Evolutionary conservation across 495 filamentous ascomycete genomes (phyloP).

Genomic region (Lasiosphaeria ovina): DNA sequence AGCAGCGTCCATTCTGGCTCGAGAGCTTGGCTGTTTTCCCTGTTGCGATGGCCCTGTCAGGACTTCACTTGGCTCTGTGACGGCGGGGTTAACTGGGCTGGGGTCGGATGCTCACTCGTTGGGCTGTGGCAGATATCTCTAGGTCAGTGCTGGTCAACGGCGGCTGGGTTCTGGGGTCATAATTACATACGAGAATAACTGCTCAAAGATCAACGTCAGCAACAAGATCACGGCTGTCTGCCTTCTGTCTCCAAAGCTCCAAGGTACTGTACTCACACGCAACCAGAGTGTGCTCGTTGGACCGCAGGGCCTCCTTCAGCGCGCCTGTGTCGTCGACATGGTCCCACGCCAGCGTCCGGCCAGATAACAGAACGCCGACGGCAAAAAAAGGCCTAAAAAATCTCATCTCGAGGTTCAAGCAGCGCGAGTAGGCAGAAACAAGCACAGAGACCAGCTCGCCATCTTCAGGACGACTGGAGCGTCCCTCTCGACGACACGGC

Average conservation of each 20-base stretch:
- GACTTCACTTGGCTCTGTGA: background rate
- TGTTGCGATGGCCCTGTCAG: conserved; percentile 13
- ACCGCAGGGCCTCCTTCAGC: conserved; percentile 24
- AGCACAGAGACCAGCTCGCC: background rate
- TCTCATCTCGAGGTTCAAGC: conserved; percentile 22
- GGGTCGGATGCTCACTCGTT: background rate
- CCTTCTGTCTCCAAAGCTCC: background rate
- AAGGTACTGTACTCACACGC: conserved; percentile 45
- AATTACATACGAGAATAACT: conserved; percentile 10
- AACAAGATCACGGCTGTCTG: background rate
- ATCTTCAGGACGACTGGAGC: background rate
- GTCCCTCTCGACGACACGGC: background rate
- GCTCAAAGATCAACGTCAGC: background rate
- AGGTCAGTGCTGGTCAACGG: background rate
- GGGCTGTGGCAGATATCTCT: background rate
- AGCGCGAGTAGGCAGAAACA: background rate
- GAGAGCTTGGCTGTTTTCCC: conserved; percentile 36
- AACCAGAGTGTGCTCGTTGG: conserved; percentile 37
- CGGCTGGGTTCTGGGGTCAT: background rate
- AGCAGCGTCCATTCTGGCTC: conserved; percentile 40
- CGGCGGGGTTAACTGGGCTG: background rate
- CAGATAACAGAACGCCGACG: conserved; percentile 14
- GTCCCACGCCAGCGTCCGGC: conserved; percentile 32
- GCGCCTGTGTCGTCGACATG: conserved; percentile 33
- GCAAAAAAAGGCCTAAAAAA: conserved; percentile 15